Evolutionary conservation across 1,284 basidiomycete genomes (phyloP).

Genomic region (Ceratobasidium sp.): DNA sequence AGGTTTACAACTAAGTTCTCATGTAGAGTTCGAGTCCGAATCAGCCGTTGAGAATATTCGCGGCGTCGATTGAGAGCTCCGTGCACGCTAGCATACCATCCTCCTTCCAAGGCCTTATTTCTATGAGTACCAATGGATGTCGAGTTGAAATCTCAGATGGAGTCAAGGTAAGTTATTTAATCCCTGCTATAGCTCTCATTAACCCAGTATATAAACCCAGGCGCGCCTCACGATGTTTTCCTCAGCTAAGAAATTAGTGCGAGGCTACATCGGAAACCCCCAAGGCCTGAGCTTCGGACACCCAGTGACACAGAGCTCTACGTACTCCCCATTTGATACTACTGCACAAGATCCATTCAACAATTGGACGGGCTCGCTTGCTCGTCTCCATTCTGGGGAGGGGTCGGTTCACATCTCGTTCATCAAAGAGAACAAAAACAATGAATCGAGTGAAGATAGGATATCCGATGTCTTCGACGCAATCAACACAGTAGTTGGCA

Average conservation of each 20-base stretch:
- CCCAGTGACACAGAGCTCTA: background rate
- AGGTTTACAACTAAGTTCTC: no score
- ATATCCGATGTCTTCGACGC: background rate
- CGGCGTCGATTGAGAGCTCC: conserved; percentile 21
- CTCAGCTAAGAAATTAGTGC: background rate
- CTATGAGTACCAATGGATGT: background rate
- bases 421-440: conserved; percentile 9
- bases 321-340: background rate
- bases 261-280: conserved; percentile 18
- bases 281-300: conserved; percentile 8
- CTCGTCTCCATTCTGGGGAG: background rate
- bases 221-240: conserved; percentile 12
- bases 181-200: background rate
- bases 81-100: conserved; percentile 13
- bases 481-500: background rate
- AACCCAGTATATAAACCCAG: background rate
- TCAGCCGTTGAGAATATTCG: conserved; percentile 27
- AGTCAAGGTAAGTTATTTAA: background rate
- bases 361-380: conserved; percentile 11
- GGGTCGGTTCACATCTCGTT: conserved; percentile 7
- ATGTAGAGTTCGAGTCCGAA: background rate
- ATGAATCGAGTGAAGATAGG: background rate
- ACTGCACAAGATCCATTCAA: background rate
- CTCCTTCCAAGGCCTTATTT: conserved; percentile 16
- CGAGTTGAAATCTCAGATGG: conserved; percentile 11